Base-by-base conservation (phyloP, 1,284 basidiomycete genomes). In the Rhodotorula sp. region DNA sequence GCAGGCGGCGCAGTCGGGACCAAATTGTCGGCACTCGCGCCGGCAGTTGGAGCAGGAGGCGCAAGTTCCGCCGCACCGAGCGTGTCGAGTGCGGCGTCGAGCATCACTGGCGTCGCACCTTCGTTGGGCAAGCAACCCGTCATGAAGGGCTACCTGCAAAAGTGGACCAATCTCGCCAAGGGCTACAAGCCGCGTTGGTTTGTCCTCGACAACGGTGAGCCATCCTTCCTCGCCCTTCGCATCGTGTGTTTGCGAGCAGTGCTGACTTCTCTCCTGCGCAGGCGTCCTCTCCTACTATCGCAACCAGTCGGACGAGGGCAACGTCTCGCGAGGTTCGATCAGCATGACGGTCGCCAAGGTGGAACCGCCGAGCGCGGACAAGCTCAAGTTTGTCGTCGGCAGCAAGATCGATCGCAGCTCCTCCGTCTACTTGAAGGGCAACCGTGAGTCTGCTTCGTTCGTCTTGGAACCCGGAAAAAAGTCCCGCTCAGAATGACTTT, bases 111-210 rank as follows among this genome's bases (percentile, higher is more conserved):
- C 26, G n/a, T 16, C 6, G 63, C 52, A 43, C 47, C 57, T 12
- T n/a, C 39, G 1, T 58, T 58, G 8, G 71, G 81, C 2, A 77
- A 80, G 62, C 88, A 89, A 3, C 90, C 89, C 0, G 83, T 86
- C 21, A 83, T 93, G 65, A 88, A 87, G 75, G 93, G 93, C 0
- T 94, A 92, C 78, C 83, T 93, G 34, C 91, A 90, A 79, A 96
- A 96, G 82, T 96, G 93, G 80, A 89, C 90, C 7, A 96, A 95
- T 77, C 89, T 95, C 54, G 92, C 92, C 0, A 88, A 89, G 76
- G 94, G 96, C 0, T 97, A 95, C 82, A 90, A 90, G 77, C 91
- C 91, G 0, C 86, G 96, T 0, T 98, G 95, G 93, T 97, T 98
- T 79, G 93, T 97, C 0, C 86, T 98, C 52, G 89, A 91, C 77